These are phyloP conservation scores for Entomortierella chlamydospora DNA, from an alignment of 192 early-diverging fungal species.

Conservation along the genomic window DNA sequence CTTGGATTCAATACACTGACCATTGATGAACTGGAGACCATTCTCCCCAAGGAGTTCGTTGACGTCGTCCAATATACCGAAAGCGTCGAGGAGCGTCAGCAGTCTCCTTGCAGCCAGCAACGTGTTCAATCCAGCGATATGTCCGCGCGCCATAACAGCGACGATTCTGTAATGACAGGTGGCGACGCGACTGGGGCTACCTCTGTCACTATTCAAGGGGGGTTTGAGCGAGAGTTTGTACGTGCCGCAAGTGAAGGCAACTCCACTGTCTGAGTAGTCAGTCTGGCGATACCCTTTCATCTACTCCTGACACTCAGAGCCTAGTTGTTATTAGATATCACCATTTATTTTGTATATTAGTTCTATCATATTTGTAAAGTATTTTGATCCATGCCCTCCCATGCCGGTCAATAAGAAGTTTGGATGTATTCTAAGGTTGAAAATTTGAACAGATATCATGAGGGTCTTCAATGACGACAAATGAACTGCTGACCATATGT, in stretches of 20 bases:
- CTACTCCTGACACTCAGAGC: too few species aligned
- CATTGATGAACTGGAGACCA: conserved; percentile 18
- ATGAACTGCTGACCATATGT: too few species aligned
- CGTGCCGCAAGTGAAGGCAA: conserved; percentile 9
- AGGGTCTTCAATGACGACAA: too few species aligned
- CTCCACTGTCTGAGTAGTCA: too few species aligned
- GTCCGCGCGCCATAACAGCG: too few species aligned
- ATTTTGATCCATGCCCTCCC: too few species aligned
- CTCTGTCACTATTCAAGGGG: conserved; percentile 23
- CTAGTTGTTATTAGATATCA: background rate
- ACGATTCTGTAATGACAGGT: background rate
- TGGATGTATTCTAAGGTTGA: too few species aligned
- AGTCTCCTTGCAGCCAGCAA: too few species aligned
- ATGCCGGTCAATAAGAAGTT: too few species aligned
- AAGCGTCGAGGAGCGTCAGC: conserved; percentile 1
- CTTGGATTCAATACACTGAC: conserved; percentile 32
- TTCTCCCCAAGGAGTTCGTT: conserved; percentile 13
- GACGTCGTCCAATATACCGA: conserved; percentile 15
- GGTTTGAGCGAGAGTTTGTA: conserved; percentile 37
- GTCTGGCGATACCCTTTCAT: too few species aligned
- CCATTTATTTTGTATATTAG: background rate
- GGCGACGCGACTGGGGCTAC: background rate
- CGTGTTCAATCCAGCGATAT: background rate
- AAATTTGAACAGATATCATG: too few species aligned
- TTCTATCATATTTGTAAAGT: background rate